phyloP scores from a whole-genome alignment of 1,139 yeast species.

The Kodamaea sp. region DNA sequence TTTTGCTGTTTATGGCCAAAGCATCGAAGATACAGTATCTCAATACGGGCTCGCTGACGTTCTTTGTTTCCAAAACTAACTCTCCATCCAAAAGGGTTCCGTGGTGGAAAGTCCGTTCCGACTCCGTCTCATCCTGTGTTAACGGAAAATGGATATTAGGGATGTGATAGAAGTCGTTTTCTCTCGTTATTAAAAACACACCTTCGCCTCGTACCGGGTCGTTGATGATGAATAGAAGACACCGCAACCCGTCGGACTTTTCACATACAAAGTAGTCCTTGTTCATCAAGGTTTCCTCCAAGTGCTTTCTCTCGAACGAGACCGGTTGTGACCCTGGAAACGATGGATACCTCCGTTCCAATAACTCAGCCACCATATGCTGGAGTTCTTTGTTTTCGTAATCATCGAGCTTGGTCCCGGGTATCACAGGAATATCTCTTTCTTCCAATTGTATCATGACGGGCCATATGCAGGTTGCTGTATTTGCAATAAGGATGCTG shows the following conservation, averaged over 20 bases:
- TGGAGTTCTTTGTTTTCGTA: constrained; percentile 69
- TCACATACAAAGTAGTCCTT: constrained; percentile 85
- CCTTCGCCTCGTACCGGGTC: constrained; percentile 78
- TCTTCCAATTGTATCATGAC: constrained; percentile 45
- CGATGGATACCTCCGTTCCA: constrained; percentile 51
- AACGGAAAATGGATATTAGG: constrained; percentile 85
- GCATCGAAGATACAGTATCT: constrained; percentile 91
- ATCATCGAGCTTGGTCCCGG: constrained; percentile 76
- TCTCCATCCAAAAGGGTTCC: constrained; percentile 95
- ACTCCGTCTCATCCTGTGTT: constrained; percentile 48
- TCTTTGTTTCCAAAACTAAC: constrained; percentile 60
- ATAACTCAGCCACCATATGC: constrained; percentile 66
- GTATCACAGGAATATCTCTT: constrained; percentile 77
- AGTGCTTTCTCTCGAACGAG: constrained; percentile 77
- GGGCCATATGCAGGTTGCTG: too few relatives aligned
- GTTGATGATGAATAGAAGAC: constrained; percentile 65
- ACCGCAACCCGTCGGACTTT: constrained; percentile 90
- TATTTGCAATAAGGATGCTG: too few relatives aligned
- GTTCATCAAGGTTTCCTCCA: constrained; percentile 59
- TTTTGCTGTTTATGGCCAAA: constrained; percentile 75
- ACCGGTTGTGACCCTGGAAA: constrained; percentile 97
- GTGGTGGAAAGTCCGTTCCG: constrained; percentile 63
- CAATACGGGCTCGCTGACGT: constrained; percentile 49
- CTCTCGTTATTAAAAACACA: constrained; percentile 76
- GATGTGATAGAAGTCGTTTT: constrained; percentile 78